Evolutionary conservation across 148 eudicot species (phyloP).

Genomic region (Amaranthus cruentus): DNA sequence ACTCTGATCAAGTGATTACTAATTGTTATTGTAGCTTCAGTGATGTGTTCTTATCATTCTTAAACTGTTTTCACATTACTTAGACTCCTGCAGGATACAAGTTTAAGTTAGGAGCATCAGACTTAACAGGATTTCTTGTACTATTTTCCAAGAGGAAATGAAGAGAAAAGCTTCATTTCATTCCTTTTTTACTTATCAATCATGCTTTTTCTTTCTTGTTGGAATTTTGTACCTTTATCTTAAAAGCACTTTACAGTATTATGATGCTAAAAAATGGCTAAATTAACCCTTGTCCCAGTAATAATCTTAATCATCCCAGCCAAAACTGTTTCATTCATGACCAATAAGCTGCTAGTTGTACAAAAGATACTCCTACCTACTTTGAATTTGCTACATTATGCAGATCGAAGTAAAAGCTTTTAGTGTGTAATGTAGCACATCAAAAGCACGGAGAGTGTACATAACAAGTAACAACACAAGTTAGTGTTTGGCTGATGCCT

Average conservation of each 20-base stretch:
- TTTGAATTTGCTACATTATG: too few relatives aligned
- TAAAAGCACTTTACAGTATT: not conserved
- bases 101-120: not conserved
- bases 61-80: too few relatives aligned
- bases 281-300: not conserved
- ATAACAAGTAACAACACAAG: too few relatives aligned
- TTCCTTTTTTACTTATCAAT: slow-evolving; percentile 4
- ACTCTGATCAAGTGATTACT: not conserved
- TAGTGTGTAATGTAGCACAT: too few relatives aligned
- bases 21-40: not conserved
- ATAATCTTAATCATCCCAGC: slow-evolving; percentile 4
- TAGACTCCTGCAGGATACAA: too few relatives aligned
- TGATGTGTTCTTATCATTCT: not conserved
- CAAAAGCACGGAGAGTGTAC: too few relatives aligned
- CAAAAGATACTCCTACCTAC: not conserved
- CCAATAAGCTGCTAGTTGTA: not conserved
- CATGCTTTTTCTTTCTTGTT: not conserved
- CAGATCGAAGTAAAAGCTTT: too few relatives aligned
- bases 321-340: slow-evolving; percentile 4
- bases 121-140: not conserved
- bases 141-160: not conserved
- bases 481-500: too few relatives aligned
- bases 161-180: not conserved
- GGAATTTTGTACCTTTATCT: not conserved
- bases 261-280: slow-evolving; percentile 1